Base-by-base conservation (phyloP, 106 monocot species). In the Dendrobium huoshanense region DNA sequence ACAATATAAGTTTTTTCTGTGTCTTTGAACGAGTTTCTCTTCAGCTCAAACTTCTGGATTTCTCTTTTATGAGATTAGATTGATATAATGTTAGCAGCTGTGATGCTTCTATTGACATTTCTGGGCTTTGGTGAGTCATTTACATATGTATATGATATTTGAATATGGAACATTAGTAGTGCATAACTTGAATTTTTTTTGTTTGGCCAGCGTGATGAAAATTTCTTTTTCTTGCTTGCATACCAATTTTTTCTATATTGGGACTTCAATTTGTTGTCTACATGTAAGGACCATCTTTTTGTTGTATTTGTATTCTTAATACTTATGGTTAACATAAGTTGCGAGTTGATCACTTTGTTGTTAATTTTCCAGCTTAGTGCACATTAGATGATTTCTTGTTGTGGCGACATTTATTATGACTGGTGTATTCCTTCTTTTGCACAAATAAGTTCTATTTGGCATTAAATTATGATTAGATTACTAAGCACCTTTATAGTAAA, bases 341-440 rank as follows among this genome's bases (percentile, higher is more conserved):
- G 42, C 78, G 80, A 13, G 4, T 79, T n/a, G 47, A 59, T 33
- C 68, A 31, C 33, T 70, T 68, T 70, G 27, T 33, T 70, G 68
- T 70, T 70, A 70, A 70, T 11, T 7, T 75, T 92, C 81, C 88
- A 99, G 99, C 37, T 80, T 95, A 68, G 88, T 93, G 24, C 7
- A 93, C 16, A 67, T 91, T 58, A 95, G 93, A 80, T 99, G 99
- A 93, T 67, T 99, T 80, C 86, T 99, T 56, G 87, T 99, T 61
- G 77, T 91, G 0, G 93, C 79, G 29, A 99, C 99, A 6, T 92
- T 99, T 58, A 88, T 99, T n/a, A 70, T 90, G 76, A 84, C 86
- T 84, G 99, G 95, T 47, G 67, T 91, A 77, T 95, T 91, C 65
- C 90, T 95, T 75, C 84, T 99, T 55, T 83, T 99, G 72, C 99